Evolutionary conservation across 2,329 filamentous ascomycete genomes (phyloP).

Genomic region (Acrodontium crateriforme): DNA sequence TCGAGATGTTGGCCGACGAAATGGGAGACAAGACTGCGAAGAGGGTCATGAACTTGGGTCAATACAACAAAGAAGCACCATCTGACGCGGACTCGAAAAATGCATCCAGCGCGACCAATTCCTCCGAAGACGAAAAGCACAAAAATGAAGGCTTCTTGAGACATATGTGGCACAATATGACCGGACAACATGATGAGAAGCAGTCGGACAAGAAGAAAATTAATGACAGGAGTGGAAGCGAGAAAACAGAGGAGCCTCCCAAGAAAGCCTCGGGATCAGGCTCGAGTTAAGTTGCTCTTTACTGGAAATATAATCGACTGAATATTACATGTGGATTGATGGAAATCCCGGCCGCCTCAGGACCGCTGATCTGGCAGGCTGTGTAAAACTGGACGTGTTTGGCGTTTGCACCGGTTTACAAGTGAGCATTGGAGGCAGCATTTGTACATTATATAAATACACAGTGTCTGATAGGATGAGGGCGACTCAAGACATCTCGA

Average conservation of each 20-base stretch:
- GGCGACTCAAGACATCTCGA: no score
- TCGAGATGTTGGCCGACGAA: constrained; percentile 94
- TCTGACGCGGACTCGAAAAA: constrained; percentile 1
- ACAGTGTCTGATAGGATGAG: no score
- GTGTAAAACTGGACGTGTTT: no score
- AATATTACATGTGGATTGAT: no score
- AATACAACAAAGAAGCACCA: constrained; percentile 27
- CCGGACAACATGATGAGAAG: constrained; percentile 46
- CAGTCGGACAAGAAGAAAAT: constrained; percentile 6
- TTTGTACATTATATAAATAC: no score
- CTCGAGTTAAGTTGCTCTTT: constrained; percentile 7
- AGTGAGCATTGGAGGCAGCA: no score
- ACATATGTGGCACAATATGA: constrained; percentile 83
- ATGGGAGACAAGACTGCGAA: constrained; percentile 86
- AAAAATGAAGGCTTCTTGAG: constrained; percentile 84
- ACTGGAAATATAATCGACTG: no score
- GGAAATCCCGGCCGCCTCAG: no score
- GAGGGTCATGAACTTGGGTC: constrained; percentile 69
- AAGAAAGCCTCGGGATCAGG: constrained; percentile 25
- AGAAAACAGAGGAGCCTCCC: constrained; percentile 17
- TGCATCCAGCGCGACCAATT: not conserved
- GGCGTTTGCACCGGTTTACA: no score
- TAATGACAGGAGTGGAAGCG: constrained; percentile 10
- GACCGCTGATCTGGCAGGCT: no score
- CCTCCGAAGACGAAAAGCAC: constrained; percentile 35